A percentile compares a stretch with the other conserved stretches of the same genome.
Conservation (phyloP, 345 rosid species). For the Rhodamnia argentea region DNA sequence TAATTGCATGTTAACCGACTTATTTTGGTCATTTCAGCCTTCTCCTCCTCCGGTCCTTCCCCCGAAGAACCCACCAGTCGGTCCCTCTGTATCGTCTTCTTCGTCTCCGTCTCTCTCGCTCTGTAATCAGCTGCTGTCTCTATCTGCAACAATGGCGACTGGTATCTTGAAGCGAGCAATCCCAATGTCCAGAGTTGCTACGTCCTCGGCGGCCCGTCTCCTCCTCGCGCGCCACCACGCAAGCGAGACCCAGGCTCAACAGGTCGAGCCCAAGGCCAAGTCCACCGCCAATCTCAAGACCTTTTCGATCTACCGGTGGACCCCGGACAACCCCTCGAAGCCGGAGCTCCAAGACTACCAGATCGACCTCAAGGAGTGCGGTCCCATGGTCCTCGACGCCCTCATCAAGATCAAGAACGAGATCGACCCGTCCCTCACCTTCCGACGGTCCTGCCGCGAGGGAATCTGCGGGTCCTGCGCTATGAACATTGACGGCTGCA, state of each 20-base stretch:
- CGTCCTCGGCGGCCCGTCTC: slow-evolving; percentile 11
- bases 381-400: slow-evolving; percentile 95
- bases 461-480: slow-evolving; percentile 97
- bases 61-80: neutral
- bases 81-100: neutral
- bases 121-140: neutral
- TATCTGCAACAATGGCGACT: neutral
- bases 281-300: slow-evolving; percentile 32
- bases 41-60: neutral
- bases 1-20: neutral
- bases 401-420: slow-evolving; percentile 96
- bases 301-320: slow-evolving; percentile 94
- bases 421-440: slow-evolving; percentile 84
- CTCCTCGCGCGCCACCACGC: slow-evolving; percentile 35
- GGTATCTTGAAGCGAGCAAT: neutral
- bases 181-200: neutral
- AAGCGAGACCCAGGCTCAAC: slow-evolving; percentile 37
- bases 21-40: neutral
- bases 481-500: slow-evolving; percentile 94
- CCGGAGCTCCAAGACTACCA: slow-evolving; percentile 60
- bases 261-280: slow-evolving; percentile 23
- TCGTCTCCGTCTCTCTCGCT: neutral
- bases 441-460: slow-evolving; percentile 94
- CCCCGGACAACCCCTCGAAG: slow-evolving; percentile 65
- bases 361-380: slow-evolving; percentile 82